Evolutionary conservation across 371 early-diverging fungal genomes (phyloP), one percentile per base, ranked within the genome.

Genomic region (Lichtheimia hyalospora): DNA sequence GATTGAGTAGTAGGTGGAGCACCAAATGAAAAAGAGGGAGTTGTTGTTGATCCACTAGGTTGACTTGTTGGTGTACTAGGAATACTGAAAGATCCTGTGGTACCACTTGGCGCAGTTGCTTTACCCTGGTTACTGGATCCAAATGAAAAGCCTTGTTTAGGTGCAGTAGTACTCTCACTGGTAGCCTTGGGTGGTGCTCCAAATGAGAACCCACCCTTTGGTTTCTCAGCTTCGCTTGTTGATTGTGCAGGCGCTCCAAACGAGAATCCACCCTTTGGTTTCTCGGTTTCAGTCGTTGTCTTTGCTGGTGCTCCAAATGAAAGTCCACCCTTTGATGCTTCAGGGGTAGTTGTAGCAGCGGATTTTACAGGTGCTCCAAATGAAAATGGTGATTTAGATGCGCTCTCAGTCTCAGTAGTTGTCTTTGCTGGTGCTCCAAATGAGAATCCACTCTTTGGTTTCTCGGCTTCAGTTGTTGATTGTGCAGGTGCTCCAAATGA

Each of bases 271-370:
- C 16, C 15, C 52, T 20, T 12, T 27, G 23, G 18, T 15, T 4
- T 7, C 15, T 27, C 24, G 7, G 52, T 5, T 13, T 5, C 25
- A 8, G 5, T 25, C 4, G 27, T 34, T 34, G 34, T 1, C 39
- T 24, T 15, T 34, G 34, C 52, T 24, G 52, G 52, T 10, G 52
- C 3, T 27, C 52, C 52, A 52, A 52, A 52, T 25, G 52, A 16
- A 14, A 52, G 34, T 16, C n/a, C 28, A 25, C 16, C 15, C 52
- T 20, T 13, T 27, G 23, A 5, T 15, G 25, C 16, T n/a, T 27
- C 24, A 24, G 52, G 3, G 14, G 6, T 14, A 12, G 10, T 34
- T 34, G 34, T 34, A 5, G 27, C 7, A n/a, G n/a, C n/a, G n/a
- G n/a, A n/a, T 10, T 34, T 34, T 34, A 10, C 34, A 8, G 34